Conservation (phyloP, 495 filamentous ascomycete genomes). For the Tetracladium setigerum region DNA sequence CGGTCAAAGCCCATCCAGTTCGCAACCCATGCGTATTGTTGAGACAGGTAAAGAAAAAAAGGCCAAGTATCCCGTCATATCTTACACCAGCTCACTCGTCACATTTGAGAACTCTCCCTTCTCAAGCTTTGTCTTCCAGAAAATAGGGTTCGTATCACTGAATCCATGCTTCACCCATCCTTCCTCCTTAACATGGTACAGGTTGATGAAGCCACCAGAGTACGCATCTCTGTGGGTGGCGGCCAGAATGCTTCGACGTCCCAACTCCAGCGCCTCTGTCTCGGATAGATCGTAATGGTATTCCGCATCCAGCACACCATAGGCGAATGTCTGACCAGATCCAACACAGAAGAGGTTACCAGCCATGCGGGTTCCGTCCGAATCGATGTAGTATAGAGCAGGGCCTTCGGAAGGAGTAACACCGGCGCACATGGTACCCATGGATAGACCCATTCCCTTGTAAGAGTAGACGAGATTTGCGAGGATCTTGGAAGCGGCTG, state of each 20-base stretch:
- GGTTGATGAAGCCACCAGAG: conserved; percentile 96
- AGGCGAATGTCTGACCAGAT: conserved; percentile 96
- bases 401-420: conserved; percentile 95
- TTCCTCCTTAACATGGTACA: conserved; percentile 97
- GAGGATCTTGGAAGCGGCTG: conserved; percentile 95
- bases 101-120: conserved; percentile 98
- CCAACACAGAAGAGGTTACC: conserved; percentile 98
- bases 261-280: conserved; percentile 84
- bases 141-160: conserved; percentile 88
- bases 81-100: conserved; percentile 56
- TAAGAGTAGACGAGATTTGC: conserved; percentile 96
- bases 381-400: conserved; percentile 98
- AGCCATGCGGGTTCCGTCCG: conserved; percentile 84
- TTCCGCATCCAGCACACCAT: conserved; percentile 93
- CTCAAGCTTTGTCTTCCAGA: conserved; percentile 98
- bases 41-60: conserved; percentile 17
- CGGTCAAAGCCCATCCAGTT: conserved; percentile 4
- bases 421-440: conserved; percentile 99
- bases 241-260: conserved; percentile 86
- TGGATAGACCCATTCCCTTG: conserved; percentile 94
- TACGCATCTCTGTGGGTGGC: conserved; percentile 96
- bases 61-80: neutral
- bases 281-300: conserved; percentile 81
- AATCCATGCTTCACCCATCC: conserved; percentile 99
- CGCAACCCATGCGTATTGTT: conserved; percentile 17